phyloP scores from a whole-genome alignment of 1,139 yeast genomes.

The Zygosaccharomyces sapae region DNA sequence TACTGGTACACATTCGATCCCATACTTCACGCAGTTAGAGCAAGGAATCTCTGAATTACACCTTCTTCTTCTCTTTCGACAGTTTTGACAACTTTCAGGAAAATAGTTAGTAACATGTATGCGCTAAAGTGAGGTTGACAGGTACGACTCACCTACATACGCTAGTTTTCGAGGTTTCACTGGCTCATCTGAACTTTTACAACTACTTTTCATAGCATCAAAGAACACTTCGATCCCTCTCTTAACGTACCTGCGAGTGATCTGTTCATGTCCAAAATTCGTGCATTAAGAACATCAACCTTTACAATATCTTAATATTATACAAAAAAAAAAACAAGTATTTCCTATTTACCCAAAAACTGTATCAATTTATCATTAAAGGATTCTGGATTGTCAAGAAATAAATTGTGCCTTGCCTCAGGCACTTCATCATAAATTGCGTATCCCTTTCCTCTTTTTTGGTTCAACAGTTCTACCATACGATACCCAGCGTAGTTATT shows the following conservation, averaged over 20 bases:
- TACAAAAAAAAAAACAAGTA: too few relatives aligned
- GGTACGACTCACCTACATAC: conserved; percentile 2
- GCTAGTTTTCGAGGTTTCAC: conserved; percentile 2
- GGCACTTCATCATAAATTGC: conserved; percentile 45
- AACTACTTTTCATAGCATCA: background rate
- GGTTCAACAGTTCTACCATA: conserved; percentile 43
- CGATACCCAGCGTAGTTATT: conserved; percentile 62
- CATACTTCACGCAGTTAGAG: conserved; percentile 43
- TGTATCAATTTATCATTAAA: conserved; percentile 50
- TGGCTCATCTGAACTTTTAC: background rate
- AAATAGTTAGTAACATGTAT: background rate
- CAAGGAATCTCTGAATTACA: conserved; percentile 50
- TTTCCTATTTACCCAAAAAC: conserved; percentile 37
- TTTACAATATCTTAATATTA: too few relatives aligned
- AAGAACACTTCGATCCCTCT: background rate
- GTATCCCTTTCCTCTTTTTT: conserved; percentile 28
- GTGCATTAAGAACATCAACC: background rate
- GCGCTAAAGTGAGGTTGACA: background rate
- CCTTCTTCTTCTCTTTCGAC: conserved; percentile 50
- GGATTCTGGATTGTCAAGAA: conserved; percentile 64
- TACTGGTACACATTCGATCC: conserved; percentile 45
- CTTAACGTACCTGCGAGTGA: background rate
- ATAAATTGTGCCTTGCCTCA: conserved; percentile 73
- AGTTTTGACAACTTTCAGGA: conserved; percentile 30
- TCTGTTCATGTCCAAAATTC: background rate